Evolutionary conservation across 2,329 filamentous ascomycete species (phyloP), one percentile per base, ranked within the genome.

Genomic region (Calonectria crousiana): DNA sequence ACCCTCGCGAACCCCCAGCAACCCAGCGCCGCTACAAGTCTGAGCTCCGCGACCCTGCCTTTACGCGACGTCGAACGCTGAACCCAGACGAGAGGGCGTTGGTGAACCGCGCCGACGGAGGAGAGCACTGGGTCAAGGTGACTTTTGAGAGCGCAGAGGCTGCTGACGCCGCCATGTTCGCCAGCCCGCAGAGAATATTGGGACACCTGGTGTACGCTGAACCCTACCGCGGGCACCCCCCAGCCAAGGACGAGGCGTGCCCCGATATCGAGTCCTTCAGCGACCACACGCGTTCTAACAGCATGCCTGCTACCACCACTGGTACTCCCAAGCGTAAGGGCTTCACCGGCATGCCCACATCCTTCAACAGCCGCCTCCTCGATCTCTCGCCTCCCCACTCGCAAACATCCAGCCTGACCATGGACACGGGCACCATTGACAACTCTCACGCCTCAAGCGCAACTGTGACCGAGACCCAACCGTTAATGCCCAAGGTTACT

Each of bases 71-170:
- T 67, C 87, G 88, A 51, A 90, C 90, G 13, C 86, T 98, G 67
- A 94, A 93, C 2, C 86, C 90, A 23, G 93, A 93, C 47, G 95
- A 97, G 80, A 92, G 95, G 71, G 88, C 90, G 68, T 94, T 96
- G 83, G 95, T 96, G 81, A 95, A 96, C 84, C 91, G 90, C 75
- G 95, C 95, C 75, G 93, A 93, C 58, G 94, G 95, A 65, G 96
- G 96, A 53, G 91, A 94, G 78, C 95, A 98, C 87, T 98, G 96
- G 96, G 95, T 98, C 80, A 95, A 95, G 84, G 88, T 96, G 70
- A 96, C 94, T 0, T 96, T 95, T 80, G 94, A 95, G 84, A 94
- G 92, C 52, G 88, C 90, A 64, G 90, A 93, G 78, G 92, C 93
- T 2, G 94, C 93, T 26, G 93, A 94, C 73, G 88, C 91, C 14